Percentiles rank a stretch among this genome's conserved stretches.
Conservation (phyloP, 2,329 filamentous ascomycete species). For the Madurella fahalii region DNA sequence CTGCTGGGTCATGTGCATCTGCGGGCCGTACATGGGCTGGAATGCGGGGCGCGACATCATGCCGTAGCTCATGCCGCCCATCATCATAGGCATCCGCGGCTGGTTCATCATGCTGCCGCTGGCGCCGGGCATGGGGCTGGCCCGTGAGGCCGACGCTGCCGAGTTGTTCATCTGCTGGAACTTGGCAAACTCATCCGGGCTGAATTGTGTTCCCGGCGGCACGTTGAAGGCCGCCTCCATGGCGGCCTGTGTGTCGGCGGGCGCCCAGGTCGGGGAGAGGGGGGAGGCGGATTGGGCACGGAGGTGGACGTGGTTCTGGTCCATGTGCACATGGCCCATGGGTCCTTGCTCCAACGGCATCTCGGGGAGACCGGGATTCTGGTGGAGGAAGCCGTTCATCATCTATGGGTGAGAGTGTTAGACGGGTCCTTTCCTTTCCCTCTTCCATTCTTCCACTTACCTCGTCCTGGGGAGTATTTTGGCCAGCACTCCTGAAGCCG, state of each 20-base stretch:
- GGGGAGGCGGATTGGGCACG: slow-evolving; percentile 52
- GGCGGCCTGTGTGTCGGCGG: slow-evolving; percentile 58
- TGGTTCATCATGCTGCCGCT: slow-evolving; percentile 40
- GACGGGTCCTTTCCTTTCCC: not conserved
- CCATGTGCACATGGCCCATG: slow-evolving; percentile 42
- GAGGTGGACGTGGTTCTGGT: slow-evolving; percentile 48
- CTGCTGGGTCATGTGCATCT: slow-evolving; percentile 39
- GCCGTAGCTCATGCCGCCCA: slow-evolving; percentile 36
- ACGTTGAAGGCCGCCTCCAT: slow-evolving; percentile 69
- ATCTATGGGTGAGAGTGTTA: slow-evolving; percentile 51
- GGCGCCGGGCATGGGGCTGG: slow-evolving; percentile 57
- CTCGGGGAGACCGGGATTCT: slow-evolving; percentile 58
- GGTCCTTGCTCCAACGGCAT: slow-evolving; percentile 47
- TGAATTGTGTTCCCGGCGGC: slow-evolving; percentile 61
- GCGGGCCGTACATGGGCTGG: slow-evolving; percentile 37
- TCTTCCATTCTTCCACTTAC: slow-evolving; percentile 34
- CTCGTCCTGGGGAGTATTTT: slow-evolving; percentile 70
- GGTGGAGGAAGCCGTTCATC: slow-evolving; percentile 90
- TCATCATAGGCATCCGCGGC: slow-evolving; percentile 59
- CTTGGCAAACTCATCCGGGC: slow-evolving; percentile 77
- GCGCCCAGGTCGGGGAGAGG: slow-evolving; percentile 47
- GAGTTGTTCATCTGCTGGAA: slow-evolving; percentile 71
- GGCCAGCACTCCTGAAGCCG: slow-evolving; percentile 69
- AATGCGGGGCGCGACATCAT: slow-evolving; percentile 58
- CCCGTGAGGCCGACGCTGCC: slow-evolving; percentile 39